phyloP scores from a whole-genome alignment of 768 basidiomycete genomes.

The Obba rivulosa region DNA sequence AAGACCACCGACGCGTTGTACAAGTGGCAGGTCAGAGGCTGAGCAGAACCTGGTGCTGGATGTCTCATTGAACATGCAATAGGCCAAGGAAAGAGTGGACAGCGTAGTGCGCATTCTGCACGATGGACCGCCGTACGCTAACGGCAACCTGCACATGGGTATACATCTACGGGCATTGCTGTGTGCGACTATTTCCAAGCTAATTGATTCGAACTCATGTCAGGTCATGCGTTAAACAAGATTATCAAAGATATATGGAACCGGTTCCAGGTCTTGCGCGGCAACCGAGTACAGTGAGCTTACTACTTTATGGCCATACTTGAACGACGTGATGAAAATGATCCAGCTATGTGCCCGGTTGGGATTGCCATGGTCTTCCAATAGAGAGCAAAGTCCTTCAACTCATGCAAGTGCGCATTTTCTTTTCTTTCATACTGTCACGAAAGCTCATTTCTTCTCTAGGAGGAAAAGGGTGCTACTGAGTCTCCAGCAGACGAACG shows the following conservation, averaged over 20 bases:
- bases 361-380: conserved; percentile 97
- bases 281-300: conserved; percentile 78
- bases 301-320: conserved; percentile 2
- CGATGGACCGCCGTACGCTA: conserved; percentile 97
- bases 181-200: background rate
- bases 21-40: conserved; percentile 59
- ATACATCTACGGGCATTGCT: conserved; percentile 6
- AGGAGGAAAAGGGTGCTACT: conserved; percentile 23
- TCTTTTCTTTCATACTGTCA: background rate
- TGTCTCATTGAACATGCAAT: conserved; percentile 4
- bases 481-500: conserved; percentile 39
- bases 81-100: conserved; percentile 58
- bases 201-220: background rate
- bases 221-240: conserved; percentile 95
- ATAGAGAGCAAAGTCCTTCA: conserved; percentile 93
- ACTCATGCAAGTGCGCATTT: conserved; percentile 55
- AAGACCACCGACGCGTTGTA: conserved; percentile 76
- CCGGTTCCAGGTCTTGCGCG: conserved; percentile 76
- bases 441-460: background rate
- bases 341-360: conserved; percentile 85
- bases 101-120: conserved; percentile 80
- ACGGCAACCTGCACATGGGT: conserved; percentile 96
- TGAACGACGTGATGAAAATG: background rate
- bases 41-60: background rate
- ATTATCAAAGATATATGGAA: conserved; percentile 95